Percentiles rank a stretch among this genome's conserved stretches.
These are phyloP conservation scores for Ephemerocybe angulata DNA, from an alignment of 768 basidiomycete species.

Conservation along the genomic window DNA sequence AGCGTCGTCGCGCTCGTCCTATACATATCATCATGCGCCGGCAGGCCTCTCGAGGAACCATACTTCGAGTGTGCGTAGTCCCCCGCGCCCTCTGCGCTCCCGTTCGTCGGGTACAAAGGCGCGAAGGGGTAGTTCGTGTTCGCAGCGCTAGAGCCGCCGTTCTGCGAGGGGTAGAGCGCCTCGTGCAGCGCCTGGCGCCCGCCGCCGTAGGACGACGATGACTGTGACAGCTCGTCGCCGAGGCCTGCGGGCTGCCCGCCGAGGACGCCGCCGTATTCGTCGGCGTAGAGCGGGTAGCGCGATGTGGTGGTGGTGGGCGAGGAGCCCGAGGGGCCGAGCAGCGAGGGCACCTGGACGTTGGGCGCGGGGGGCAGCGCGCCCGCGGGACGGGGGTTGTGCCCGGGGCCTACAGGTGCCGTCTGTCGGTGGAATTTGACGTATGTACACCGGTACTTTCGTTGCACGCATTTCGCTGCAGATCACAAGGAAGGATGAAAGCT, in stretches of 20 bases:
- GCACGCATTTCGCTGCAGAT: conserved; percentile 67
- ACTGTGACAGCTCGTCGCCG: too few relatives aligned
- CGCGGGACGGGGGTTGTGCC: conserved; percentile 47
- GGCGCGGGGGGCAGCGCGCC: conserved; percentile 8
- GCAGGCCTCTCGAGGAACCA: too few relatives aligned
- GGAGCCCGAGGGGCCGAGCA: too few relatives aligned
- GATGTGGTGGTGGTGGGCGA: not conserved
- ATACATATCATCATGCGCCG: too few relatives aligned
- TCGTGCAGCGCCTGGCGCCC: conserved; percentile 6
- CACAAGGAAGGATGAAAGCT: conserved; percentile 2
- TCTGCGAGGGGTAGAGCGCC: too few relatives aligned
- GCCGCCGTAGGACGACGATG: not conserved
- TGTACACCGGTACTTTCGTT: conserved; percentile 70
- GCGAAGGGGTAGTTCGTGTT: too few relatives aligned
- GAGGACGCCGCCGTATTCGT: not conserved
- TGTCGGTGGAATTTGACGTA: conserved; percentile 82
- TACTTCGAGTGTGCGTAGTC: too few relatives aligned
- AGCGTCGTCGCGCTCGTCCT: too few relatives aligned
- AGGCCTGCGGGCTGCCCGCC: not conserved
- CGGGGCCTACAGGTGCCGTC: conserved; percentile 74
- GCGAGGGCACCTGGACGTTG: not conserved
- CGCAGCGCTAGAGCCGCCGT: too few relatives aligned
- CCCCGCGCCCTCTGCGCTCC: too few relatives aligned
- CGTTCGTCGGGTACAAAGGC: too few relatives aligned
- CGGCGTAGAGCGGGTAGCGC: conserved; percentile 1